These are phyloP conservation scores for Candida railenensis DNA, from an alignment of 805 yeast genomes.

Conservation along the genomic window DNA sequence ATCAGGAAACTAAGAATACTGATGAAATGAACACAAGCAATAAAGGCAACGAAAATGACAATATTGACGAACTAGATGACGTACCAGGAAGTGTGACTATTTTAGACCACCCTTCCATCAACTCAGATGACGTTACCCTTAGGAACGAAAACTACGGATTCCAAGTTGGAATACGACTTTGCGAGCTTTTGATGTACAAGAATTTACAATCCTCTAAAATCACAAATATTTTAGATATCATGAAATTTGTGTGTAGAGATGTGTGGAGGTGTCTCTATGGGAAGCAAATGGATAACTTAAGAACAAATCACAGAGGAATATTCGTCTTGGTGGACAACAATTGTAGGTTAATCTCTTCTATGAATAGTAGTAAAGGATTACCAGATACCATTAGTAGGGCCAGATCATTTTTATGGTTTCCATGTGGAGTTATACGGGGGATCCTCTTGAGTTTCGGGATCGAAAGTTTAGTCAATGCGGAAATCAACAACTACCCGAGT, in stretches of 20 bases:
- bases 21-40: slow-evolving; percentile 9
- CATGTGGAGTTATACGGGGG: slow-evolving; percentile 76
- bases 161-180: slow-evolving; percentile 59
- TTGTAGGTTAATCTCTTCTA: slow-evolving; percentile 53
- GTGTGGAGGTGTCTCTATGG: slow-evolving; percentile 80
- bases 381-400: slow-evolving; percentile 46
- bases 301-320: slow-evolving; percentile 89
- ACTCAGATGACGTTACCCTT: slow-evolving; percentile 51
- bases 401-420: slow-evolving; percentile 60
- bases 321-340: slow-evolving; percentile 73
- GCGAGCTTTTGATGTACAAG: slow-evolving; percentile 46
- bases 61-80: slow-evolving; percentile 17
- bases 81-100: slow-evolving; percentile 44
- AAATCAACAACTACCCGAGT: slow-evolving; percentile 57
- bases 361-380: slow-evolving; percentile 45
- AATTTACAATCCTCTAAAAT: slow-evolving; percentile 35
- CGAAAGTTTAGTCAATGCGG: slow-evolving; percentile 64
- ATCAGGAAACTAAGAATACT: not conserved
- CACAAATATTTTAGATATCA: slow-evolving; percentile 70
- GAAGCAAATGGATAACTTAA: slow-evolving; percentile 86
- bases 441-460: slow-evolving; percentile 68
- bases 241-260: slow-evolving; percentile 91
- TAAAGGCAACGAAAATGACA: slow-evolving; percentile 13
- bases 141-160: slow-evolving; percentile 73
- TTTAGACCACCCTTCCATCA: slow-evolving; percentile 31